Conservation (phyloP, 495 filamentous ascomycete species). For the Aspergillus bridgeri region DNA sequence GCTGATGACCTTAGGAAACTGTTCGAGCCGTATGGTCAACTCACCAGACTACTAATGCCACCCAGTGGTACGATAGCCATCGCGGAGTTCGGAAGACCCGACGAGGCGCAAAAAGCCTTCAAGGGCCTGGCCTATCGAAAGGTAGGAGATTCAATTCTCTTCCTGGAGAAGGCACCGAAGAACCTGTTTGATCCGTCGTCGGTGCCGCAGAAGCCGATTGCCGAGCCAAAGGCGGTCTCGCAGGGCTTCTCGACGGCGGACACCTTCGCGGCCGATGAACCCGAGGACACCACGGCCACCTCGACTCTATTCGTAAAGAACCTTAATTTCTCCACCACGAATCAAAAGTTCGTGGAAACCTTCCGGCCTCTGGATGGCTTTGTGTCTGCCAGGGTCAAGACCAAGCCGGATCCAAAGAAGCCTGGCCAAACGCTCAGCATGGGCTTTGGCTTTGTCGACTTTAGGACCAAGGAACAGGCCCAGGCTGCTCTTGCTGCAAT, state of each 20-base stretch:
- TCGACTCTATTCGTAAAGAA: slow-evolving; percentile 89
- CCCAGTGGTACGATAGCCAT: slow-evolving; percentile 91
- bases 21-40: slow-evolving; percentile 57
- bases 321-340: slow-evolving; percentile 87
- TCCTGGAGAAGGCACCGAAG: slow-evolving; percentile 89
- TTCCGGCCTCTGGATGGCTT: slow-evolving; percentile 85
- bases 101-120: slow-evolving; percentile 79
- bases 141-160: slow-evolving; percentile 86
- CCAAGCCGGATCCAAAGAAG: slow-evolving; percentile 80
- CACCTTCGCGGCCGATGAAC: slow-evolving; percentile 51
- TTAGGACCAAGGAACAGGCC: slow-evolving; percentile 71
- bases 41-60: slow-evolving; percentile 81
- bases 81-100: slow-evolving; percentile 73
- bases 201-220: slow-evolving; percentile 22
- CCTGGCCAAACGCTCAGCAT: slow-evolving; percentile 83
- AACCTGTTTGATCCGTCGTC: slow-evolving; percentile 60
- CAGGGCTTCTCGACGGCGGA: slow-evolving; percentile 54
- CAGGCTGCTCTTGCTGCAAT: slow-evolving; percentile 75
- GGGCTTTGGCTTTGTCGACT: slow-evolving; percentile 95
- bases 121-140: slow-evolving; percentile 78
- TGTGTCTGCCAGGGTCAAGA: slow-evolving; percentile 78
- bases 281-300: slow-evolving; percentile 54
- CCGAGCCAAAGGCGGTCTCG: slow-evolving; percentile 39
- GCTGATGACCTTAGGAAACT: slow-evolving; percentile 48
- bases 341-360: slow-evolving; percentile 61